Evolutionary conservation across 768 basidiomycete genomes (phyloP), one percentile per base, ranked within the genome.

Genomic region (Podaxis rugospora): DNA sequence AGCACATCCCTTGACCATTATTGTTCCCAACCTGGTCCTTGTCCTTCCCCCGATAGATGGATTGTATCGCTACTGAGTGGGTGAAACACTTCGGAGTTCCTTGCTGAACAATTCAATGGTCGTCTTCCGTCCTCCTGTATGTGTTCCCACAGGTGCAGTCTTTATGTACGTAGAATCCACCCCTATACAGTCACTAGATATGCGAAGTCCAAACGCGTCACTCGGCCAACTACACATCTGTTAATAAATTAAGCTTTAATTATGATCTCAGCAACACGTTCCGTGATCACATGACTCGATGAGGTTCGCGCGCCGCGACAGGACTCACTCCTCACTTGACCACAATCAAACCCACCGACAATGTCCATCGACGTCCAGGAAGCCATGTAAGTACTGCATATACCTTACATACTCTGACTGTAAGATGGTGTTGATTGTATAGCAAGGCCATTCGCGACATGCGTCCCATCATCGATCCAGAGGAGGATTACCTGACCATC

Each of bases 401-500:
- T 21, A n/a, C 44, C 11, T 10, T n/a, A 23, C 23, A 40, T 51
- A 50, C 47, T 39, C 35, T 23, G 10, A 44, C 58, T 55, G 60
- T 49, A 18, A 18, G n/a, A 32, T 9, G 7, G 1, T 32, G 7
- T 32, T 27, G 36, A 25, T 16, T 57, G 32, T 51, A 10, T 62
- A 91, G 89, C 52, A 85, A 86, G 64, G 82, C 87, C 16, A 84
- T 91, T 50, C 80, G 79, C 64, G 86, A 85, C 62, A 89, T 92
- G 82, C 75, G 82, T 35, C 80, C 82, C 3, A 85, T 91, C 60
- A 89, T 93, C 57, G 86, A 90, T 66, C 88, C 89, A 10, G 86
- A 88, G 46, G 89, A 91, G 56, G 91, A 93, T 71, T 91, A 85
- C 68, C 74, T 88, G 60, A 87, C 88, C 11, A 89, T 93, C 52